phyloP scores from a whole-genome alignment of 2,329 filamentous ascomycete species.

The Nemania sp. region DNA sequence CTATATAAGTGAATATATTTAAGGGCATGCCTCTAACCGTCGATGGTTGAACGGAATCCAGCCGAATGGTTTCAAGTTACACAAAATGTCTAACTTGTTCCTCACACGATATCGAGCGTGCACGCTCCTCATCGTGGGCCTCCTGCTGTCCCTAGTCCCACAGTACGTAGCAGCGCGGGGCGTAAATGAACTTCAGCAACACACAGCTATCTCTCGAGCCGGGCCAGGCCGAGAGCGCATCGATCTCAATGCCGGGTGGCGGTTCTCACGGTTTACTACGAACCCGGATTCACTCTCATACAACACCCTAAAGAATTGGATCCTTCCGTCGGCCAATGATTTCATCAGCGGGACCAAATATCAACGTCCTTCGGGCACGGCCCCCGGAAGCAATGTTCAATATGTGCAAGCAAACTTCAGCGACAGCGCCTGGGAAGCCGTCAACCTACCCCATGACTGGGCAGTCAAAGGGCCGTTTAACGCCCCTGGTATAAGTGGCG shows the following conservation, averaged over 20 bases:
- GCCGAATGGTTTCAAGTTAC: neutral
- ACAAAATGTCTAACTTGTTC: constrained; percentile 31
- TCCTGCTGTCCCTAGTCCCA: constrained; percentile 25
- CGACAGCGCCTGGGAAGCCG: constrained; percentile 52
- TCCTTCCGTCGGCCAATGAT: constrained; percentile 51
- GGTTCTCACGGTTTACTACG: constrained; percentile 51
- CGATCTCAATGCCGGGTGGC: constrained; percentile 52
- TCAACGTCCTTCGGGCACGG: constrained; percentile 42
- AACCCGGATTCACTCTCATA: constrained; percentile 54
- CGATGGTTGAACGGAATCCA: neutral
- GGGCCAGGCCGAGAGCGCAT: constrained; percentile 49
- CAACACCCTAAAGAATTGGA: constrained; percentile 50
- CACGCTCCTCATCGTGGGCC: constrained; percentile 23
- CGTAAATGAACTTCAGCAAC: neutral
- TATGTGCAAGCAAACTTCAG: constrained; percentile 49
- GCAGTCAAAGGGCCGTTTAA: constrained; percentile 57
- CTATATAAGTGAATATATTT: neutral
- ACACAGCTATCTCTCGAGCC: neutral
- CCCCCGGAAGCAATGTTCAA: constrained; percentile 45
- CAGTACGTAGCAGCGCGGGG: constrained; percentile 28
- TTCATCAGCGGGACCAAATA: constrained; percentile 48
- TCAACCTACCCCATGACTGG: constrained; percentile 60
- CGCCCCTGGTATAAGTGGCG: constrained; percentile 52
- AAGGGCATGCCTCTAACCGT: neutral
- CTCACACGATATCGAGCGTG: constrained; percentile 17